Evolutionary conservation across 73 alveolate species (phyloP).

Genomic region (Uronychia setigera): DNA sequence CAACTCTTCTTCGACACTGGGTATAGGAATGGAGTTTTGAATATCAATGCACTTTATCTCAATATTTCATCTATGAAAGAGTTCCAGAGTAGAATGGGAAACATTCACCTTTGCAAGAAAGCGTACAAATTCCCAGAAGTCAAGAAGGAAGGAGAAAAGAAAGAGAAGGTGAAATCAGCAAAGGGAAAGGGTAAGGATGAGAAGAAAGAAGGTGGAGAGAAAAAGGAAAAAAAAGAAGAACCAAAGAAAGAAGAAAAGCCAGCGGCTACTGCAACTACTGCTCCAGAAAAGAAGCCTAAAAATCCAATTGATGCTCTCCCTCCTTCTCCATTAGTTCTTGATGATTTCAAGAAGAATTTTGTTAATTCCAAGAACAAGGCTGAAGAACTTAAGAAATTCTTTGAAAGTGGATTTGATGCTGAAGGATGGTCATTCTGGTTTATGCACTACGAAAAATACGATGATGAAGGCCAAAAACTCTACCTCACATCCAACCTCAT

Average conservation of each 20-base stretch:
- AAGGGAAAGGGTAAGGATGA: slow-evolving; percentile 38
- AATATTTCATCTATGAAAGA: slow-evolving; percentile 24
- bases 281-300: slow-evolving; percentile 52
- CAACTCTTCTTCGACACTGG: slow-evolving; percentile 36
- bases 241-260: slow-evolving; percentile 21
- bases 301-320: slow-evolving; percentile 85
- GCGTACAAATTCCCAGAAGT: slow-evolving; percentile 31
- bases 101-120: slow-evolving; percentile 50
- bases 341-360: slow-evolving; percentile 74
- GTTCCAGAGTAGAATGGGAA: slow-evolving; percentile 37
- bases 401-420: slow-evolving; percentile 55
- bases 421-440: slow-evolving; percentile 87
- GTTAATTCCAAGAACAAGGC: slow-evolving; percentile 70
- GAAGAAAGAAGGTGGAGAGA: slow-evolving; percentile 27
- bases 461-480: slow-evolving; percentile 74
- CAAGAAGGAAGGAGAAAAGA: slow-evolving; percentile 12
- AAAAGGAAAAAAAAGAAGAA: slow-evolving; percentile 36
- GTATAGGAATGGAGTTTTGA: slow-evolving; percentile 48
- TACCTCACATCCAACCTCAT: slow-evolving; percentile 71
- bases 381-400: slow-evolving; percentile 64
- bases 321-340: slow-evolving; percentile 76
- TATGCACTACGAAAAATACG: slow-evolving; percentile 76
- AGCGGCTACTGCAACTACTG: slow-evolving; percentile 20
- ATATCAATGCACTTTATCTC: slow-evolving; percentile 30
- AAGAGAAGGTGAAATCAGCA: slow-evolving; percentile 25